Conservation (phyloP, 345 rosid species). For the Ricinus communis region DNA sequence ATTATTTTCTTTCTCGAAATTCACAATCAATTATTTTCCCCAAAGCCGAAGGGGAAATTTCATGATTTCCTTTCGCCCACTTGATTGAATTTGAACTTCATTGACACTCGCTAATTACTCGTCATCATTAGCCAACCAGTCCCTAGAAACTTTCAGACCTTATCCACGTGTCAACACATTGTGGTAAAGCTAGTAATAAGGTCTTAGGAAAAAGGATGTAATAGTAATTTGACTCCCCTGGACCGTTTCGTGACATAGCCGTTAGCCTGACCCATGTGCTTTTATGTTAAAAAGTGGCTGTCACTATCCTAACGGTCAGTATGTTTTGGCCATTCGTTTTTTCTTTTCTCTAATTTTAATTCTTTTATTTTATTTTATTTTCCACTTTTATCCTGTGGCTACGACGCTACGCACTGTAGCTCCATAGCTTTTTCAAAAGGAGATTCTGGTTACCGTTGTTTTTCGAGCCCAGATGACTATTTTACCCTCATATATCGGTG, state of each 20-base stretch:
- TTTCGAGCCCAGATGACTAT: neutral
- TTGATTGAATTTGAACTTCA: too few relatives aligned
- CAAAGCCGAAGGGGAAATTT: neutral
- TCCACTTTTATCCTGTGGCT: neutral
- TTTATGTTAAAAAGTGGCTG: neutral
- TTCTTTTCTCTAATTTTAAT: too few relatives aligned
- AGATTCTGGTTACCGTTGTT: neutral
- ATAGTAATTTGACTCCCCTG: neutral
- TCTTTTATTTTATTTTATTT: neutral
- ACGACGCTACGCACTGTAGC: neutral
- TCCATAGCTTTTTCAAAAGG: neutral
- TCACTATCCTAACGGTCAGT: constrained; percentile 38
- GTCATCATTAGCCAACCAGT: neutral
- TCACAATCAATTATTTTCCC: neutral
- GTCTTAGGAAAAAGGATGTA: neutral
- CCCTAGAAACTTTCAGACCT: neutral
- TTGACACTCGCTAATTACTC: neutral
- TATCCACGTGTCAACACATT: neutral
- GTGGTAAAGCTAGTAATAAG: neutral
- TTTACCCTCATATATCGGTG: constrained; percentile 4
- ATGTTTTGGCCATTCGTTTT: constrained; percentile 18
- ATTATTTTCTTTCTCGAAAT: too few relatives aligned
- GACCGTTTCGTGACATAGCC: constrained; percentile 15
- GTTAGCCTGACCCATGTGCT: constrained; percentile 15
- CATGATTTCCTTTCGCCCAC: neutral